phyloP scores from a whole-genome alignment of 352 stramenopile species.

The Globisporangium abappressorium region DNA sequence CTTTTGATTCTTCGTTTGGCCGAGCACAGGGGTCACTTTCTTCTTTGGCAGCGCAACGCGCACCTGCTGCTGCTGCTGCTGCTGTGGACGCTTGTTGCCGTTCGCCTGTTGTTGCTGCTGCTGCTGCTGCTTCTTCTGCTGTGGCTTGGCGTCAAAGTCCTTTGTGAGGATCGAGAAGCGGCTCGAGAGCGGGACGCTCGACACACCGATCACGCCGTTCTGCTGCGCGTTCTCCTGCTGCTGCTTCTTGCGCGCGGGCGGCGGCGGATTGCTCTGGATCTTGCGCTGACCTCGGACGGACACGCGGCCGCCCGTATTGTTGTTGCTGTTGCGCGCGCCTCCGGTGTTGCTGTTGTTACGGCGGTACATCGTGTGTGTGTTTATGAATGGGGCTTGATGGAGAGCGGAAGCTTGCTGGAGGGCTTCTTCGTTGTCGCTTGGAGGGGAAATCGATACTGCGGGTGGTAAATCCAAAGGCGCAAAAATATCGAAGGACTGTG shows the following conservation, averaged over 20 bases:
- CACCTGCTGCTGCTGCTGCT: slow-evolving; percentile 21
- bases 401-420: neutral
- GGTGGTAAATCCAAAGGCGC: neutral
- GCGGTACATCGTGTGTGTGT: slow-evolving; percentile 13
- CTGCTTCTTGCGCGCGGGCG: slow-evolving; percentile 23
- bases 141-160: slow-evolving; percentile 22
- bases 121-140: slow-evolving; percentile 15
- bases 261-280: slow-evolving; percentile 44
- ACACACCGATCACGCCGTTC: slow-evolving; percentile 58
- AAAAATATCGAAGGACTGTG: neutral
- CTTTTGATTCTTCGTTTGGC: slow-evolving; percentile 18
- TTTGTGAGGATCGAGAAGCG: slow-evolving; percentile 72
- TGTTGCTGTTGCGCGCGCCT: slow-evolving; percentile 20
- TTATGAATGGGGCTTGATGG: neutral
- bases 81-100: slow-evolving; percentile 14
- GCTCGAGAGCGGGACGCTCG: slow-evolving; percentile 63
- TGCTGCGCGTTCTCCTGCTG: slow-evolving; percentile 14
- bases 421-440: neutral
- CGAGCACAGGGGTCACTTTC: slow-evolving; percentile 18
- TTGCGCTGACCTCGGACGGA: slow-evolving; percentile 60
- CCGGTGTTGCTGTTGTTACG: slow-evolving; percentile 7
- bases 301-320: slow-evolving; percentile 26
- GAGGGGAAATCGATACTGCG: slow-evolving; percentile 5
- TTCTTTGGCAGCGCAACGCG: slow-evolving; percentile 23
- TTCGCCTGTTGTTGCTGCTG: slow-evolving; percentile 18